phyloP scores from a whole-genome alignment of 331 rosid species.

The Arachis monticola region DNA sequence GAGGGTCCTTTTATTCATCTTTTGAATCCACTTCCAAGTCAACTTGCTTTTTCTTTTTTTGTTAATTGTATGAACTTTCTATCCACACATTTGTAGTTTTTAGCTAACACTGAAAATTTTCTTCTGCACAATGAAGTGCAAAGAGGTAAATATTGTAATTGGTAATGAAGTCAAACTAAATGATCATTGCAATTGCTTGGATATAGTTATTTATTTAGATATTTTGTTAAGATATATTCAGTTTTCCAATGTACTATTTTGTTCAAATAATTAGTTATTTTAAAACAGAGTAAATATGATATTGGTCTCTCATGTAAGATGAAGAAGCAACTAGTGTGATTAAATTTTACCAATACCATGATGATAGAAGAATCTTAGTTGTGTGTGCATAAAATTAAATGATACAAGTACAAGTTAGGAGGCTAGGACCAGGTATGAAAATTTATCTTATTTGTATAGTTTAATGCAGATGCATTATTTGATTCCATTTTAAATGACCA shows the following conservation, averaged over 20 bases:
- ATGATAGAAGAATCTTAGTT: background rate
- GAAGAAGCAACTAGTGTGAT: background rate
- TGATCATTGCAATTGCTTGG: constrained; percentile 2
- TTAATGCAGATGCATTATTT: constrained; percentile 24
- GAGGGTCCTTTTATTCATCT: constrained; percentile 44
- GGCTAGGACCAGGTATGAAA: background rate
- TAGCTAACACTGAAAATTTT: constrained; percentile 1
- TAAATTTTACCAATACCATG: constrained; percentile 5
- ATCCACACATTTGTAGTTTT: constrained; percentile 42
- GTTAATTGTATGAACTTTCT: constrained; percentile 41
- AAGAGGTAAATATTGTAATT: background rate
- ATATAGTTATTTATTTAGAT: background rate
- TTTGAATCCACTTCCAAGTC: constrained; percentile 46
- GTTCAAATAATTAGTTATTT: no score
- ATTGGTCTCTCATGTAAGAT: constrained; percentile 21
- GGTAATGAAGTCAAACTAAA: background rate
- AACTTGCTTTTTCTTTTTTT: constrained; percentile 31
- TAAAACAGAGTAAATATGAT: background rate
- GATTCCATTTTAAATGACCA: constrained; percentile 30
- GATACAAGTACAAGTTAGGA: background rate
- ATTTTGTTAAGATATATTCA: background rate
- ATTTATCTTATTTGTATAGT: background rate
- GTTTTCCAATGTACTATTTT: no score
- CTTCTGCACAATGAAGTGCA: constrained; percentile 13
- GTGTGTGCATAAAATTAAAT: background rate